Conservation (phyloP, 106 monocot species). For the Agapanthus africanus region DNA sequence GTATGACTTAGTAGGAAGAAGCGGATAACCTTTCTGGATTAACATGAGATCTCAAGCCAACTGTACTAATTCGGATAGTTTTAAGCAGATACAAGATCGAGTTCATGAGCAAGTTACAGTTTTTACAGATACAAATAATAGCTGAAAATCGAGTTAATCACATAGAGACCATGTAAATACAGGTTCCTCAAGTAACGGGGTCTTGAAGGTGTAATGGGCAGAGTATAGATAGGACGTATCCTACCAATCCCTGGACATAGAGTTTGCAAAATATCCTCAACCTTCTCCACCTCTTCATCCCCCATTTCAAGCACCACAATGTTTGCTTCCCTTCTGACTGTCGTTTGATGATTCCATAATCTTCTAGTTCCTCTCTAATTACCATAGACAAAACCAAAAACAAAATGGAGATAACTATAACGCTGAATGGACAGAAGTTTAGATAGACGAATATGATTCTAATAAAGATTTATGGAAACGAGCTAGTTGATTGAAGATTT, state of each 20-base stretch:
- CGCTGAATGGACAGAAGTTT: too few relatives aligned
- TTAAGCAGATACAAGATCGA: background rate
- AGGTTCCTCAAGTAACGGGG: background rate
- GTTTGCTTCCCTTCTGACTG: background rate
- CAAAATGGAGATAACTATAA: too few relatives aligned
- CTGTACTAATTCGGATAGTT: background rate
- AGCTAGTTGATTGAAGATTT: too few relatives aligned
- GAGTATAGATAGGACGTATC: background rate
- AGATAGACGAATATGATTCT: too few relatives aligned
- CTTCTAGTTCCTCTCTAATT: background rate
- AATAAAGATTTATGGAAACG: too few relatives aligned
- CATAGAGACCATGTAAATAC: background rate
- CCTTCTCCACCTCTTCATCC: background rate
- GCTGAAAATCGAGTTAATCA: background rate
- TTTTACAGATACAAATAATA: background rate
- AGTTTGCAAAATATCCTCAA: background rate
- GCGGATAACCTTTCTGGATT: background rate
- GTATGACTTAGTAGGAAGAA: background rate
- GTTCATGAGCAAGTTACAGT: background rate
- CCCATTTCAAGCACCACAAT: background rate
- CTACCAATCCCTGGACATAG: too few relatives aligned
- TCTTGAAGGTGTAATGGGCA: background rate
- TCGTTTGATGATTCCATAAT: background rate
- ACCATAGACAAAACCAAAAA: too few relatives aligned
- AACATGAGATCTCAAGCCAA: background rate